Evolutionary conservation across 2,329 filamentous ascomycete genomes (phyloP), one percentile per base, ranked within the genome.

Genomic region (Diaporthe vaccinii): DNA sequence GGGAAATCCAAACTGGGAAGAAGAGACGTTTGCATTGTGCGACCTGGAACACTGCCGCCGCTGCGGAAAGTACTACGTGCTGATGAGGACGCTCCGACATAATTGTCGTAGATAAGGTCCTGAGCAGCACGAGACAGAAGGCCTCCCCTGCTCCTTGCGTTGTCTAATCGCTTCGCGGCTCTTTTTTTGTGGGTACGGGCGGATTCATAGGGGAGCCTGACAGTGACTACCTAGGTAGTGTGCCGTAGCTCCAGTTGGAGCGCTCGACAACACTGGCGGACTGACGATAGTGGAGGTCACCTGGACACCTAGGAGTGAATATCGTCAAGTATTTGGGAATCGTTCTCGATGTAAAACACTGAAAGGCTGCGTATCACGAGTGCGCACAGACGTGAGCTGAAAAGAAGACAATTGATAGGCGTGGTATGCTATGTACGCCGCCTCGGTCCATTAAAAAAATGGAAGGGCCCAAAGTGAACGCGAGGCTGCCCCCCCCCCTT

Each of bases 21-120:
- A 53, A n/a, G 57, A 72, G 44, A 62, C 57, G 28, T 72, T 72
- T 62, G 57, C 70, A 2, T n/a, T 72, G 7, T 72, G 70, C 44
- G 57, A 72, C 39, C 34, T 72, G 44, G n/a, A 36, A 36, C 44
- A 51, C 7, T 72, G 70, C 25, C 22, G 25, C 1, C 17, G 55
- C 51, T 72, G 70, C 28, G 57, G 57, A 9, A 51, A 62, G 4
- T 72, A 39, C 46, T 72, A 53, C 22, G 57, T 28, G 41, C 31
- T 10, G n/a, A 61, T 61, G 70, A 53, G 57, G 20, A 72, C 70
- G 28, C 15, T 53, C 6, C 34, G 44, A 31, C 70, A 72, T 20
- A 22, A 15, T 0, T 72, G 70, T 53, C 46, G 65, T 10, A 39
- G 3, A 20, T 39, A n/a, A 68, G 22, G 8, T 9, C 8, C 14